Evolutionary conservation across 1,284 basidiomycete genomes (phyloP), one percentile per base, ranked within the genome.

Genomic region (Microbotryomycetes sp.): DNA sequence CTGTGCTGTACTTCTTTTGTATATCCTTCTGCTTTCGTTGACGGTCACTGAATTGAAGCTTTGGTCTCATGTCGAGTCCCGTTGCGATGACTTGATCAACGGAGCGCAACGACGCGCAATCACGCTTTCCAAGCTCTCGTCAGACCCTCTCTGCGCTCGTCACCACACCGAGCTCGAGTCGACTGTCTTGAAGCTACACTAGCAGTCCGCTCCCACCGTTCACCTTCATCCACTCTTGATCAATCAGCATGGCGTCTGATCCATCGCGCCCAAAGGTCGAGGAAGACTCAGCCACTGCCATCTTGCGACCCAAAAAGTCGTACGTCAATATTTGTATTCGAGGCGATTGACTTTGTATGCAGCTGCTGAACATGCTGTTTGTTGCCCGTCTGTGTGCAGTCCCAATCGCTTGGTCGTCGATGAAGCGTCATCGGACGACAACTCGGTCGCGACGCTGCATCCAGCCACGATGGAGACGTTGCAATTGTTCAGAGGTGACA

Each of bases 381-480:
- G 3, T 0, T 12, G 14, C 36, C 32, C 46, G 22, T 32, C 22
- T 54, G 56, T 68, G 53, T 69, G 6, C 71, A 94, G 92, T 30
- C 92, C 92, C 49, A 94, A 96, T 81, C 89, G 92, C 74, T 82
- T 97, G 66, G 87, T 94, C 74, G 91, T 94, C 66, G 92, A 96
- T 73, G 92, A 97, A 75, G 85, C 90, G 36, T 81, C 86, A 19
- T 82, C 87, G 32, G 92, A 97, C 76, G 92, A 97, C 75, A 97
- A 92, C 80, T 92, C 89, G 76, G 88, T 88, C 86, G 93, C 92
- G 54, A 93, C 90, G 47, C 81, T 98, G 49, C 91, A 94, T 79
- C 92, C 94, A 56, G 87, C 86, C 46, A 98, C 96, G 54, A 97
- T 98, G 94, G 96, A 98, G 78, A 79, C 83, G 23, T 84, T 99